Evolutionary conservation across 768 basidiomycete genomes (phyloP).

Genomic region (Serendipita vermifera): DNA sequence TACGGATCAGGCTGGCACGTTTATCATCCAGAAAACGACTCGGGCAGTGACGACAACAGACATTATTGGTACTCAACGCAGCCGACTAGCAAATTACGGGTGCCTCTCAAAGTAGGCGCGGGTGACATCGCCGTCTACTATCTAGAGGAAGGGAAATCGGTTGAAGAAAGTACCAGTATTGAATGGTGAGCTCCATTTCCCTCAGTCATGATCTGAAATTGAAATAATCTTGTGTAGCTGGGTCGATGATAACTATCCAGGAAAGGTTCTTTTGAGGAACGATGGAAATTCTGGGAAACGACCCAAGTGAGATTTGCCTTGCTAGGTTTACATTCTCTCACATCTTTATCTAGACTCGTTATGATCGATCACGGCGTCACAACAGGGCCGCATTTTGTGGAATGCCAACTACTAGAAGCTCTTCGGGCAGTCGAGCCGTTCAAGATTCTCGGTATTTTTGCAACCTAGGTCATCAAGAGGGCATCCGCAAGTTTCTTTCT

Average conservation of each 20-base stretch:
- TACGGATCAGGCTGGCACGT: conserved; percentile 86
- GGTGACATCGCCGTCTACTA: conserved; percentile 93
- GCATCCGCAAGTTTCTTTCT: too few species aligned
- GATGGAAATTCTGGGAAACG: conserved; percentile 35
- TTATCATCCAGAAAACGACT: conserved; percentile 48
- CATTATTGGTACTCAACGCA: conserved; percentile 92
- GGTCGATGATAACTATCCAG: conserved; percentile 91
- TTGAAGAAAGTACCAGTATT: conserved; percentile 57
- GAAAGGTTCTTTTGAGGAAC: conserved; percentile 67
- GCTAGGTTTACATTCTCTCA: conserved; percentile 10
- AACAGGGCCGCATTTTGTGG: conserved; percentile 85
- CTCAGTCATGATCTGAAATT: neutral
- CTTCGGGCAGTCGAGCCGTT: conserved; percentile 66
- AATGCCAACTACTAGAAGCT: conserved; percentile 78
- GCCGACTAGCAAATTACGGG: conserved; percentile 67
- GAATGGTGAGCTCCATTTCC: neutral
- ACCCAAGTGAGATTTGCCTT: neutral
- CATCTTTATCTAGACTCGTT: conserved; percentile 42
- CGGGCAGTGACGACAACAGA: conserved; percentile 33
- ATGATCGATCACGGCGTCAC: conserved; percentile 79
- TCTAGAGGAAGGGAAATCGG: conserved; percentile 46
- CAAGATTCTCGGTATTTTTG: conserved; percentile 84
- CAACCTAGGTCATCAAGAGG: conserved; percentile 52
- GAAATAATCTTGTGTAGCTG: conserved; percentile 41
- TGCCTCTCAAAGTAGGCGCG: conserved; percentile 72